Percentiles rank a stretch among this genome's conserved stretches.
phyloP scores from a whole-genome alignment of 2,329 filamentous ascomycete genomes.

The Fonsecaea pedrosoi region DNA sequence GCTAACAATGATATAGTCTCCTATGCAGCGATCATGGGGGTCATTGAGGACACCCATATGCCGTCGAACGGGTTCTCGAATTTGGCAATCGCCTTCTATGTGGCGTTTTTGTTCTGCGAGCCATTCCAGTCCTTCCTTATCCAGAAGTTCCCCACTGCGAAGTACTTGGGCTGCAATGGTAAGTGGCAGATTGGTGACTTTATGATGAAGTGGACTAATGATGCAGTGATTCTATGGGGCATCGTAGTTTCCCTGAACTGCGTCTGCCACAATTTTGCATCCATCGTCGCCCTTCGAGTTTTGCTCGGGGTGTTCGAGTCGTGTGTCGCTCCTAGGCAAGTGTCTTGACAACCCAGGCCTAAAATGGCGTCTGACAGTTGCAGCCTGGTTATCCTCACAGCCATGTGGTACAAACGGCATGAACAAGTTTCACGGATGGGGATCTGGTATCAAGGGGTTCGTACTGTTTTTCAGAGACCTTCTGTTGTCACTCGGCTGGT shows the following conservation, averaged over 20 bases:
- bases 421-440: conserved; percentile 43
- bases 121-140: conserved; percentile 64
- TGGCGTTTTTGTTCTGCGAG: conserved; percentile 64
- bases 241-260: conserved; percentile 56
- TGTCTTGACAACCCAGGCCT: background rate
- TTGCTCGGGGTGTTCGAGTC: conserved; percentile 63
- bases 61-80: conserved; percentile 66
- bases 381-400: conserved; percentile 60
- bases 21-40: conserved; percentile 66
- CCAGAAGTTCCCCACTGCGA: conserved; percentile 61
- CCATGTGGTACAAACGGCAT: conserved; percentile 60
- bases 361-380: conserved; percentile 4
- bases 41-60: conserved; percentile 61
- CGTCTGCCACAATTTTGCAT: conserved; percentile 59
- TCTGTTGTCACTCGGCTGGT: background rate
- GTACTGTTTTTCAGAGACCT: background rate
- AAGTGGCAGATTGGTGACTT: background rate
- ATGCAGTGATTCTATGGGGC: conserved; percentile 52
- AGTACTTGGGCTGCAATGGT: conserved; percentile 57
- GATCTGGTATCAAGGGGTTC: conserved; percentile 39
- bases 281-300: conserved; percentile 58
- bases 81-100: conserved; percentile 65
- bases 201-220: background rate
- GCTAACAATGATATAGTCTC: conserved; percentile 50
- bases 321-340: conserved; percentile 57